Evolutionary conservation across 2,329 filamentous ascomycete species (phyloP), one percentile per base, ranked within the genome.

Genomic region (Colletotrichum tabaci): DNA sequence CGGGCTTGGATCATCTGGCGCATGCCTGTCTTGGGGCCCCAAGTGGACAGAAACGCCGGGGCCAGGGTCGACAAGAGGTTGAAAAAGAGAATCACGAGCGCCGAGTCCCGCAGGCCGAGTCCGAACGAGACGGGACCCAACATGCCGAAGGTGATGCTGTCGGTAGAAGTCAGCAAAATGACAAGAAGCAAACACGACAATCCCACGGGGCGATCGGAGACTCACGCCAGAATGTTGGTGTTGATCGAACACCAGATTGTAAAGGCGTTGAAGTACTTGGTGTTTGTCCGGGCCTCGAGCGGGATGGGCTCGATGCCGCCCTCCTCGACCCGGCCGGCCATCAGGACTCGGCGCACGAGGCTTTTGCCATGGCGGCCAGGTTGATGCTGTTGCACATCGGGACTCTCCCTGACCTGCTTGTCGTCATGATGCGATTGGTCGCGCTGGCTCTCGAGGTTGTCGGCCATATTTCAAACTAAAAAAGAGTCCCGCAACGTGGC

Each of bases 51-150:
- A 63, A 82, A 85, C 2, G 83, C 84, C 13, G 84, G 80, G 0
- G 73, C 61, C 15, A 82, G 80, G 3, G 84, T 73, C 0, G 81
- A 81, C 9, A 85, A 60, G 18, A 86, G 73, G 8, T 79, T 82
- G 77, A 87, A 86, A 77, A 87, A 87, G 13, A 87, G 74, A 56
- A 86, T 86, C 15, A 85, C 78, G 3, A 87, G 77, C 1, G 84
- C 79, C 21, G 80, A 79, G 62, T 85, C 82, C 63, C 82, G 79
- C 5, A 87, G 78, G 55, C 80, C 80, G 15, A 87, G 77, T 0
- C 83, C 84, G 53, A 75, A 77, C 49, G 83, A 83, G 26, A 83
- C 76, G 4, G 85, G 84, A 2, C 84, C 85, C 7, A 83, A 78
- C 81, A 86, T 85, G 44, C 85, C 85, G 60, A 85, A 30, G 79